Conservation (phyloP, 1,139 yeast species). For the Scheffersomyces lignicola region DNA sequence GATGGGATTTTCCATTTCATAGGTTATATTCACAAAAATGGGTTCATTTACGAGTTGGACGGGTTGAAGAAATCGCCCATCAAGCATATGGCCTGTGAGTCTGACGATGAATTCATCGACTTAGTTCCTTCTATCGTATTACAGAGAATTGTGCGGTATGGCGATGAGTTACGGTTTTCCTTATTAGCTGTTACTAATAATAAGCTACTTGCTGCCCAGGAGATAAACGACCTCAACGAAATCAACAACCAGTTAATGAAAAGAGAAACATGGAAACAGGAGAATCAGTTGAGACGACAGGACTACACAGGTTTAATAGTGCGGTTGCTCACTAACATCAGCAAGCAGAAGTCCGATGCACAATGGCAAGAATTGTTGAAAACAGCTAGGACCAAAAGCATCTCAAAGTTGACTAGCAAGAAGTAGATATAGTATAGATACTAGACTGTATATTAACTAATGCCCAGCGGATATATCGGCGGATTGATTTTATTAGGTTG, state of each 20-base stretch:
- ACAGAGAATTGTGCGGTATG: conserved; percentile 47
- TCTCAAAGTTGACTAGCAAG: conserved; percentile 6
- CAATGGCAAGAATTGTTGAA: conserved; percentile 46
- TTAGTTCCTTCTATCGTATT: conserved; percentile 46
- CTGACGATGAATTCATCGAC: conserved; percentile 42
- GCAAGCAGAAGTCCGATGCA: conserved; percentile 33
- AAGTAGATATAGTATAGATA: conserved; percentile 2
- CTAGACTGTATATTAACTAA: conserved; percentile 3
- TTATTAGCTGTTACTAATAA: conserved; percentile 57
- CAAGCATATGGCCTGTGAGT: conserved; percentile 44
- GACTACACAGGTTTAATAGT: conserved; percentile 57
- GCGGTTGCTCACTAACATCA: conserved; percentile 44
- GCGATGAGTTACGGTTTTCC: conserved; percentile 59
- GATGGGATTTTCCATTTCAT: conserved; percentile 66
- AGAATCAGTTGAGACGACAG: conserved; percentile 51
- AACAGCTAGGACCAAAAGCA: conserved; percentile 27
- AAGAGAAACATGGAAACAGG: conserved; percentile 39
- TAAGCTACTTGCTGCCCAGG: conserved; percentile 38
- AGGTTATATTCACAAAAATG: conserved; percentile 51
- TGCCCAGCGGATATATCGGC: too few relatives aligned
- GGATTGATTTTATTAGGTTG: conserved; percentile 8
- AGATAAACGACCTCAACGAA: conserved; percentile 36
- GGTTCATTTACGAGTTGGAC: conserved; percentile 62
- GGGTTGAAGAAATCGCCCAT: conserved; percentile 65
- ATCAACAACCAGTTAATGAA: conserved; percentile 31